These are phyloP conservation scores for Gastrolobium villosum DNA, from an alignment of 306 rosid species.

Conservation along the genomic window DNA sequence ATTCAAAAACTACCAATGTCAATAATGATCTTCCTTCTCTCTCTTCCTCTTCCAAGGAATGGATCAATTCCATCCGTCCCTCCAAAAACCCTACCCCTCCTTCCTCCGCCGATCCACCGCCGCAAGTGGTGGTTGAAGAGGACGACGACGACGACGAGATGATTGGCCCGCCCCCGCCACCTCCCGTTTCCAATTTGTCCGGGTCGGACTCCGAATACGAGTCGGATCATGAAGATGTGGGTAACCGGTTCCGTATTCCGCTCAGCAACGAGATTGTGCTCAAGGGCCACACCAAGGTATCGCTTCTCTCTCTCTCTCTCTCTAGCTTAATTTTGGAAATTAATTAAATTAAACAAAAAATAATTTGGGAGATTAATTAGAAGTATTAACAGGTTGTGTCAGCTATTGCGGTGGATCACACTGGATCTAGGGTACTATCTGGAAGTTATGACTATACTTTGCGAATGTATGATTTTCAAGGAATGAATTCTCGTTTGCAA, in stretches of 20 bases:
- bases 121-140: conserved; percentile 31
- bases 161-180: conserved; percentile 81
- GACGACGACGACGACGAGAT: conserved; percentile 51
- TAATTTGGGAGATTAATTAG: neutral
- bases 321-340: neutral
- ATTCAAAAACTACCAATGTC: conserved; percentile 45
- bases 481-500: conserved; percentile 88
- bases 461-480: conserved; percentile 95
- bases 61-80: conserved; percentile 72
- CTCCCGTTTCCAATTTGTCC: conserved; percentile 42
- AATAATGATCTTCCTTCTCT: conserved; percentile 61
- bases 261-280: conserved; percentile 92
- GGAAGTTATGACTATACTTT: conserved; percentile 93
- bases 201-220: conserved; percentile 59
- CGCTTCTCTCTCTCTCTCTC: neutral
- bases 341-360: too few species aligned
- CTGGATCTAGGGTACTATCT: conserved; percentile 92
- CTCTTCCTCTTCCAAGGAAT: conserved; percentile 78
- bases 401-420: conserved; percentile 90
- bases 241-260: conserved; percentile 74
- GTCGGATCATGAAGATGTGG: conserved; percentile 49
- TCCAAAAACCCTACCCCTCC: conserved; percentile 60
- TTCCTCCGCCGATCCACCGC: conserved; percentile 48
- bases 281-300: conserved; percentile 92
- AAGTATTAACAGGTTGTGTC: conserved; percentile 77